Evolutionary conservation across 139 green algal genomes (phyloP), one percentile per base, ranked within the genome.

Genomic region (Mesotaenium endlicherianum): DNA sequence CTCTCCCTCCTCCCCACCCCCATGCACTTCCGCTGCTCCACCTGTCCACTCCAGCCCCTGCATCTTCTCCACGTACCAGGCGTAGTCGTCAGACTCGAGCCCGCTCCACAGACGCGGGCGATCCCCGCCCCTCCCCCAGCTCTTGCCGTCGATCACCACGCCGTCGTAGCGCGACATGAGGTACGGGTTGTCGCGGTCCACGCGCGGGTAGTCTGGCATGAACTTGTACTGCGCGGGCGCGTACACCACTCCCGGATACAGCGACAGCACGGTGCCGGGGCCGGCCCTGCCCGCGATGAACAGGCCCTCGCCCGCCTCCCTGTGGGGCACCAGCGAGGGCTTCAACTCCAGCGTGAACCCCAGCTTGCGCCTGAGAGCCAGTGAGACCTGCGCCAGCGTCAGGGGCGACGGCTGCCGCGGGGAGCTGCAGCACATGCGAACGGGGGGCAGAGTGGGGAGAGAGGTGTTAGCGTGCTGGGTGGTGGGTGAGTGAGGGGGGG

Each of bases 181-280:
- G 81, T 89, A 94, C 39, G 85, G 44, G 60, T 92, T 93, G 17
- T 80, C 64, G 11, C 39, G n/a, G 64, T 91, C 92, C 0, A 95
- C 68, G 0, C 76, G 84, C 8, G 92, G 92, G 77, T 94, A 95
- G 41, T 81, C 86, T 1, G 84, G 80, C 45, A 95, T 92, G 4
- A 86, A 20, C 70, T 88, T 88, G 68, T 92, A 85, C 5, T 90
- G 68, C 14, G 71, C 26, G 0, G 68, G 81, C 16, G 6, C 53
- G 74, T 94, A 95, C 4, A 88, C 76, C 3, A 93, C 76, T 53
- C 92, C 92, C 40, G 92, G 92, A 76, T 92, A 94, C 30, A 95
- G 79, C 1, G 88, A 90, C 8, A 94, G 77, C 31, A 95, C 49
- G 2, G 88, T 38, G 6, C 91, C 91, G 17, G 82, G 58, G 1